A percentile compares a stretch with the other conserved stretches of the same genome.
Conservation (phyloP, 2,329 filamentous ascomycete species). For the Ophiocordyceps camponoti-leonardi region DNA sequence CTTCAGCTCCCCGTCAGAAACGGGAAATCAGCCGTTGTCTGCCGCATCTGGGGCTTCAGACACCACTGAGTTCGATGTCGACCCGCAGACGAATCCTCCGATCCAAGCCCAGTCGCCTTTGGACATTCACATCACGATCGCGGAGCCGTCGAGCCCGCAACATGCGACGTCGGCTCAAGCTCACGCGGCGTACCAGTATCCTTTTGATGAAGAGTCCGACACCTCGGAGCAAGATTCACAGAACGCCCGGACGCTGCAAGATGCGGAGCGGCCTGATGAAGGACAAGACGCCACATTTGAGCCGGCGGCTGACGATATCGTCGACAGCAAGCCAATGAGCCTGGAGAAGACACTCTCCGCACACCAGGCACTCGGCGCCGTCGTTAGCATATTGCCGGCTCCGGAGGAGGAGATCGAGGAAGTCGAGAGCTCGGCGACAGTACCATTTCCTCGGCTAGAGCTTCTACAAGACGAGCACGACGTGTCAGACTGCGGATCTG, state of each 20-base stretch:
- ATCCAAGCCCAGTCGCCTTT: slow-evolving; percentile 14
- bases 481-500: slow-evolving; percentile 21
- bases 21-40: slow-evolving; percentile 35
- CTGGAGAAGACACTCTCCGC: slow-evolving; percentile 4
- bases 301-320: slow-evolving; percentile 12
- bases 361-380: slow-evolving; percentile 20
- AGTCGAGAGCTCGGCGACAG: slow-evolving; percentile 5
- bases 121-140: slow-evolving; percentile 9
- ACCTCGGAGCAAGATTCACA: slow-evolving; percentile 5
- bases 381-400: slow-evolving; percentile 31
- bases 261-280: slow-evolving; percentile 7
- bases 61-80: slow-evolving; percentile 56
- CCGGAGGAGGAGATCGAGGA: slow-evolving; percentile 7
- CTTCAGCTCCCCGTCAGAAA: slow-evolving; percentile 17
- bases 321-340: slow-evolving; percentile 20
- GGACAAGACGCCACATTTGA: slow-evolving; percentile 2
- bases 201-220: slow-evolving; percentile 28
- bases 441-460: slow-evolving; percentile 16
- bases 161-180: slow-evolving; percentile 8
- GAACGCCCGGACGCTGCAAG: slow-evolving; percentile 4
- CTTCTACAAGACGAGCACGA: slow-evolving; percentile 11
- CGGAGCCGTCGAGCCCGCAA: slow-evolving; percentile 14
- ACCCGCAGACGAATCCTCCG: slow-evolving; percentile 44
- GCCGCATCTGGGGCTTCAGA: slow-evolving; percentile 42
- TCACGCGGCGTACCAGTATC: slow-evolving; percentile 29